Conservation (phyloP, 2,329 filamentous ascomycete genomes). For the Geosmithia morbida region DNA sequence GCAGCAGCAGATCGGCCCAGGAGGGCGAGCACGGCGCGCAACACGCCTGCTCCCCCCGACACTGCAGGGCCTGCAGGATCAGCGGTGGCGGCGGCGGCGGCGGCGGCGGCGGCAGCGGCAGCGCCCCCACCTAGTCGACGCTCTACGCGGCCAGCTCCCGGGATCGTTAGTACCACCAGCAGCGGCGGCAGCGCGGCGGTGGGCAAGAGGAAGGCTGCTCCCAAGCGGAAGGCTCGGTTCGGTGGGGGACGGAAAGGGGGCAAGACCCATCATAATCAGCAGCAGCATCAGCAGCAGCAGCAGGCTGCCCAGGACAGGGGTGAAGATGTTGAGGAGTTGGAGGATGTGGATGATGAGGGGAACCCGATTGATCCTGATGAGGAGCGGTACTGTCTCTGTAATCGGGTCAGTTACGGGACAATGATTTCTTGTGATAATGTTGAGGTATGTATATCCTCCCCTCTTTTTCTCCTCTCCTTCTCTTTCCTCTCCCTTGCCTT, state of each 20-base stretch:
- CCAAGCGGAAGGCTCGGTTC: slow-evolving; percentile 53
- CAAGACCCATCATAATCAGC: too few relatives aligned
- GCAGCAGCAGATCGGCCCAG: slow-evolving; percentile 38
- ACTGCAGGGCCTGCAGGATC: too few relatives aligned
- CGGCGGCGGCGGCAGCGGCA: too few relatives aligned
- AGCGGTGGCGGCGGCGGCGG: too few relatives aligned
- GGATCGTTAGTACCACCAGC: slow-evolving; percentile 50
- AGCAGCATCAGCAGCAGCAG: too few relatives aligned
- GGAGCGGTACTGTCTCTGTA: slow-evolving; percentile 63
- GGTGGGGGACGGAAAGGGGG: slow-evolving; percentile 26
- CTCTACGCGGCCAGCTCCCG: slow-evolving; percentile 56
- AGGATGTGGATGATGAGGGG: slow-evolving; percentile 53
- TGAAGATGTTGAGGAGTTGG: slow-evolving; percentile 27
- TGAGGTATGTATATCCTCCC: slow-evolving; percentile 41
- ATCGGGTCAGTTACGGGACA: slow-evolving; percentile 64
- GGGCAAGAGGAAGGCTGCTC: slow-evolving; percentile 56
- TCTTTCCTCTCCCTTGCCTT: neutral
- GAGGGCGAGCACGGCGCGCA: slow-evolving; percentile 40
- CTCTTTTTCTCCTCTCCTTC: neutral
- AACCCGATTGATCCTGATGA: slow-evolving; percentile 63
- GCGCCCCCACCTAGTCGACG: slow-evolving; percentile 36
- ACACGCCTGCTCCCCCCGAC: slow-evolving; percentile 34
- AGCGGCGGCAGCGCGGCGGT: slow-evolving; percentile 51
- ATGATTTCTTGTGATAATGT: slow-evolving; percentile 77
- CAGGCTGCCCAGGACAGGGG: slow-evolving; percentile 24